These are phyloP conservation scores for Paxillus rubicundulus DNA, from an alignment of 768 basidiomycete species.

Conservation along the genomic window DNA sequence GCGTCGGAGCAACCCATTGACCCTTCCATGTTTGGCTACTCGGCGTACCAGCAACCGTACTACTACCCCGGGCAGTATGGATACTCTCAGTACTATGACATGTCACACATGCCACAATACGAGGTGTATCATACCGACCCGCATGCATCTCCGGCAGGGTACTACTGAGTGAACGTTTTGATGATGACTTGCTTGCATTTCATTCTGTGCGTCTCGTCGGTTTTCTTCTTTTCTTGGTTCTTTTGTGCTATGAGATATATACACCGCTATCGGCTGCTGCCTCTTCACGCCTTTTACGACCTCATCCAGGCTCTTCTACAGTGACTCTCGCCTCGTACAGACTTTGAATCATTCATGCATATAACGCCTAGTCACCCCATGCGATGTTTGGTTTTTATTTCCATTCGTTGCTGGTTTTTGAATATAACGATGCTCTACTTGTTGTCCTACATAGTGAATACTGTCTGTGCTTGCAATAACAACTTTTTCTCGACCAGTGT, in stretches of 20 bases:
- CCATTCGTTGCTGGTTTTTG: constrained; percentile 12
- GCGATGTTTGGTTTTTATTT: constrained; percentile 13
- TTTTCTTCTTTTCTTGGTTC: not conserved
- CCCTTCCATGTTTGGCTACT: constrained; percentile 49
- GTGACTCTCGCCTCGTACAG: constrained; percentile 26
- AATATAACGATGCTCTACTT: constrained; percentile 2
- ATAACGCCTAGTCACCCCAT: constrained; percentile 21
- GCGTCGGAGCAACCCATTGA: constrained; percentile 30
- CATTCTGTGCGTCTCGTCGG: constrained; percentile 17
- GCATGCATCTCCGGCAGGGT: constrained; percentile 49
- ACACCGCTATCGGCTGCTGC: constrained; percentile 17
- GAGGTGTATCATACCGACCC: constrained; percentile 62
- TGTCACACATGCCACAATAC: constrained; percentile 63
- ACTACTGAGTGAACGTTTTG: constrained; percentile 47
- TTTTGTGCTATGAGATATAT: constrained; percentile 16
- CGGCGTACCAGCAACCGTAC: constrained; percentile 57
- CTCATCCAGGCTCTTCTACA: not conserved
- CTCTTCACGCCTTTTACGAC: constrained; percentile 8
- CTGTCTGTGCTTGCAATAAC: constrained; percentile 16
- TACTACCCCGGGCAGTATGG: constrained; percentile 71
- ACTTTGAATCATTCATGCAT: constrained; percentile 20
- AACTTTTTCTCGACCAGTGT: not conserved
- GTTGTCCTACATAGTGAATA: constrained; percentile 11
- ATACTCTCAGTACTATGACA: constrained; percentile 67
- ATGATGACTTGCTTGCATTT: constrained; percentile 2